Evolutionary conservation across 2,329 filamentous ascomycete species (phyloP).

Genomic region (Dactylellina parvicollis): DNA sequence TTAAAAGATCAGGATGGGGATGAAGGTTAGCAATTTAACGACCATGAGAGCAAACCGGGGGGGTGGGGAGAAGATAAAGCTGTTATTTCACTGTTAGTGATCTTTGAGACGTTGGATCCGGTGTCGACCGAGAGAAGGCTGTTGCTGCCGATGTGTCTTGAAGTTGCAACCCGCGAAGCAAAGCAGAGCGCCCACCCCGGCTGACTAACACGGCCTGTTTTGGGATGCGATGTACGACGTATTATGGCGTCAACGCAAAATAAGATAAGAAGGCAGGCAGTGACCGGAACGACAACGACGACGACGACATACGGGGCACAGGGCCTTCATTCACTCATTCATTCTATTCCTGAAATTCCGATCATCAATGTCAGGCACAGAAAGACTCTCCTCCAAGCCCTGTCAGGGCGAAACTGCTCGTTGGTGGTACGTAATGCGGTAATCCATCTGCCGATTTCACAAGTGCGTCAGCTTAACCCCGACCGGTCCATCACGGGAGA

Average conservation of each 20-base stretch:
- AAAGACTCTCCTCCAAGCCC: neutral
- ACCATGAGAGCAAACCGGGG: slow-evolving; percentile 37
- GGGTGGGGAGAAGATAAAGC: slow-evolving; percentile 35
- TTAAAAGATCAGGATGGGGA: slow-evolving; percentile 20
- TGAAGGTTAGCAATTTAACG: slow-evolving; percentile 35
- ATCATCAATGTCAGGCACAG: slow-evolving; percentile 3
- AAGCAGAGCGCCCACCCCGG: slow-evolving; percentile 5
- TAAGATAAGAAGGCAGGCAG: too few species aligned
- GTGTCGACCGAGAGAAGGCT: slow-evolving; percentile 45
- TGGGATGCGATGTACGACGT: too few species aligned
- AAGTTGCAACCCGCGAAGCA: slow-evolving; percentile 11
- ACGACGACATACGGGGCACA: too few species aligned
- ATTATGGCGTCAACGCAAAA: too few species aligned
- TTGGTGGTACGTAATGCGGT: slow-evolving; percentile 47
- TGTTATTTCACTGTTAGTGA: slow-evolving; percentile 48
- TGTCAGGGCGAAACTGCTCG: neutral
- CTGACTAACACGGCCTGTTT: neutral
- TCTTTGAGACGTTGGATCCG: slow-evolving; percentile 38
- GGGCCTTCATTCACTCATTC: too few species aligned
- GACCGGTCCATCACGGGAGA: too few species aligned
- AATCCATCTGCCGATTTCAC: slow-evolving; percentile 39
- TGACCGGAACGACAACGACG: too few species aligned
- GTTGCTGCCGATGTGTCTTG: slow-evolving; percentile 53
- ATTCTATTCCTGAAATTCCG: neutral
- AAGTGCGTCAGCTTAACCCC: too few species aligned